phyloP scores from a whole-genome alignment of 495 filamentous ascomycete genomes.

The Ramalina intermedia region DNA sequence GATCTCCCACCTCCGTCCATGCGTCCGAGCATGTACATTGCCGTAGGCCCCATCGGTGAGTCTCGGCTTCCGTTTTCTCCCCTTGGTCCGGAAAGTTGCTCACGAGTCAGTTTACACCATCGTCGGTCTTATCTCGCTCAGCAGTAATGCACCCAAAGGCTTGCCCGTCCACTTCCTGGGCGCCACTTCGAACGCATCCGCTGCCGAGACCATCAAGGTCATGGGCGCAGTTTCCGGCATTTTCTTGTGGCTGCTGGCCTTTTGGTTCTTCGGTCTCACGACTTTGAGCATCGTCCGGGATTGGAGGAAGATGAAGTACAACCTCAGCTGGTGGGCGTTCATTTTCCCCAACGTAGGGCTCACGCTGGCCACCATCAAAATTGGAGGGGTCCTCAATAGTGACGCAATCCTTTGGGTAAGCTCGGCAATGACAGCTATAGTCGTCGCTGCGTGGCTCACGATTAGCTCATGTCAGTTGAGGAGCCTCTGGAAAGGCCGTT shows the following conservation, averaged over 20 bases:
- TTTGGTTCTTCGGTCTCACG: conserved; percentile 59
- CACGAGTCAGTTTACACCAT: conserved; percentile 44
- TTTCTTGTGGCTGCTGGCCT: conserved; percentile 53
- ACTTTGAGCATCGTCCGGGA: conserved; percentile 36
- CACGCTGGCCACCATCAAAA: conserved; percentile 30
- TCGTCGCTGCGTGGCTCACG: too few relatives aligned
- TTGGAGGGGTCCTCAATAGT: conserved; percentile 29
- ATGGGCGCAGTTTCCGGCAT: conserved; percentile 37
- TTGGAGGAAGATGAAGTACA: conserved; percentile 33
- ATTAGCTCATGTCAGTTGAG: too few relatives aligned
- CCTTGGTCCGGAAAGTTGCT: background rate
- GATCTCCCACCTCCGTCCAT: conserved; percentile 36
- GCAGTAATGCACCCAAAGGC: conserved; percentile 27
- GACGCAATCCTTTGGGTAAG: conserved; percentile 18
- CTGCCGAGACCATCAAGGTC: conserved; percentile 29
- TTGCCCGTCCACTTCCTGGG: conserved; percentile 18
- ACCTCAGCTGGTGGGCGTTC: conserved; percentile 37
- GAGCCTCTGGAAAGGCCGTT: too few relatives aligned
- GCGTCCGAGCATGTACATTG: conserved; percentile 57
- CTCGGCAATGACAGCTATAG: too few relatives aligned
- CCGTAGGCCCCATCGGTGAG: conserved; percentile 37
- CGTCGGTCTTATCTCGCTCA: conserved; percentile 54
- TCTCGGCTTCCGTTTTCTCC: background rate
- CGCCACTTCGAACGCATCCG: conserved; percentile 15
- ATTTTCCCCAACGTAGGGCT: conserved; percentile 36